Conservation (phyloP, 1,284 basidiomycete genomes). For the Earliella scabrosa region DNA sequence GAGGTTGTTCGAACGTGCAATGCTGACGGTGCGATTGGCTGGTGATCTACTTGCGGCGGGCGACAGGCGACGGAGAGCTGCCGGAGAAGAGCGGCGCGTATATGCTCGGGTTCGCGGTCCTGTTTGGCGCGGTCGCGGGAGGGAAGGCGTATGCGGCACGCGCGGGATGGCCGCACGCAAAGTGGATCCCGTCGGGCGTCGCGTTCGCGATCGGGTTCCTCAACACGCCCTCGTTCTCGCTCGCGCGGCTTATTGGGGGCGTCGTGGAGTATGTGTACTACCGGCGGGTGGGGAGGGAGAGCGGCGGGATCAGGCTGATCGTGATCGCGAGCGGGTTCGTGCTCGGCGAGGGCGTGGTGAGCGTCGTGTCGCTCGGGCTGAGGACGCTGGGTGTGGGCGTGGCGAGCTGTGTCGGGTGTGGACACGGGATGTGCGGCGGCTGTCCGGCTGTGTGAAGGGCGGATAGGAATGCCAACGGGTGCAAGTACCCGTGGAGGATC, state of each 20-base stretch:
- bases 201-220: constrained; percentile 91
- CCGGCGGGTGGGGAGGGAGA: constrained; percentile 49
- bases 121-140: constrained; percentile 72
- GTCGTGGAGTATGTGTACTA: constrained; percentile 76
- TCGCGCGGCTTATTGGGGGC: constrained; percentile 91
- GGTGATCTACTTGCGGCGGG: background rate
- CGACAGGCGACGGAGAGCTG: constrained; percentile 76
- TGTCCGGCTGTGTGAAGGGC: constrained; percentile 49
- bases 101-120: constrained; percentile 78
- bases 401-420: constrained; percentile 85
- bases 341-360: constrained; percentile 90
- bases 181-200: constrained; percentile 88
- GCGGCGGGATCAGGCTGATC: constrained; percentile 74
- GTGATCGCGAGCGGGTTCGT: constrained; percentile 96
- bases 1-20: too few relatives aligned
- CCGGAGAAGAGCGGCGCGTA: constrained; percentile 80
- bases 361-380: constrained; percentile 79
- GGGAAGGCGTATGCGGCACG: constrained; percentile 66
- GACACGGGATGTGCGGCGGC: constrained; percentile 71
- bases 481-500: too few relatives aligned
- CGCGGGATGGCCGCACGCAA: constrained; percentile 52
- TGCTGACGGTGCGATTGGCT: too few relatives aligned
- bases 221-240: constrained; percentile 94
- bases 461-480: background rate
- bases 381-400: constrained; percentile 77